Evolutionary conservation across 2,329 filamentous ascomycete species (phyloP).

Genomic region (Colletotrichum sp.): DNA sequence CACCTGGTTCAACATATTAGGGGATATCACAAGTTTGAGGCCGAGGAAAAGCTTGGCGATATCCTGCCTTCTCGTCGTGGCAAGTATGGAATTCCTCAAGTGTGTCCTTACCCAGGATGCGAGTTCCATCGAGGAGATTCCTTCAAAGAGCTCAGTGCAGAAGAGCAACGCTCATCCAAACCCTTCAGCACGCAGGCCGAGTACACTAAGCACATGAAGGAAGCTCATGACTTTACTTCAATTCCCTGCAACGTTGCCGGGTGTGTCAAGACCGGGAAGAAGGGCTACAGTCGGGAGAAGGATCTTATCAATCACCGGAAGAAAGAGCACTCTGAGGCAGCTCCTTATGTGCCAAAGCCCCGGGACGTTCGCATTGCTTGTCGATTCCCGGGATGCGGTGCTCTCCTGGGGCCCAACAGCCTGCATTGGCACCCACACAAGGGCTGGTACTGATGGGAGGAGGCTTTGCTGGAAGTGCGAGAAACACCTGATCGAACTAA

Average conservation of each 20-base stretch:
- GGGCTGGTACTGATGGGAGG: background rate
- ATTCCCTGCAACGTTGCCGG: conserved; percentile 33
- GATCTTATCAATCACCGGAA: conserved; percentile 29
- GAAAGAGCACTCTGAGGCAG: conserved; percentile 22
- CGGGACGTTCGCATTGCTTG: background rate
- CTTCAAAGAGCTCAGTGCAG: conserved; percentile 7
- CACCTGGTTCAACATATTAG: conserved; percentile 41
- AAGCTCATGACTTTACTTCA: conserved; percentile 34
- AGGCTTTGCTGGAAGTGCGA: background rate
- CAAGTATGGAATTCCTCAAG: background rate
- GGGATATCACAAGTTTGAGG: conserved; percentile 38
- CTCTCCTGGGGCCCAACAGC: background rate
- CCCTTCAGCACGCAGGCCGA: conserved; percentile 28
- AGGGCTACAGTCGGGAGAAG: conserved; percentile 27
- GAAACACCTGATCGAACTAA: background rate
- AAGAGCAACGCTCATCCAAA: background rate
- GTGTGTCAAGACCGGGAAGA: conserved; percentile 29
- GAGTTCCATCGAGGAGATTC: conserved; percentile 19
- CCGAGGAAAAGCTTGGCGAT: conserved; percentile 1
- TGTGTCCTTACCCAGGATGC: conserved; percentile 28
- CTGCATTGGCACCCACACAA: too few relatives aligned
- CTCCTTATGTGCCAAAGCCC: background rate
- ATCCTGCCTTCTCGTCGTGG: background rate
- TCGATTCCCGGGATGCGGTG: background rate
- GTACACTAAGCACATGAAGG: conserved; percentile 39